A percentile compares a stretch with the other conserved stretches of the same genome.
Evolutionary conservation across 2,329 filamentous ascomycete species (phyloP).

Genomic region (Cladosporium sp.): DNA sequence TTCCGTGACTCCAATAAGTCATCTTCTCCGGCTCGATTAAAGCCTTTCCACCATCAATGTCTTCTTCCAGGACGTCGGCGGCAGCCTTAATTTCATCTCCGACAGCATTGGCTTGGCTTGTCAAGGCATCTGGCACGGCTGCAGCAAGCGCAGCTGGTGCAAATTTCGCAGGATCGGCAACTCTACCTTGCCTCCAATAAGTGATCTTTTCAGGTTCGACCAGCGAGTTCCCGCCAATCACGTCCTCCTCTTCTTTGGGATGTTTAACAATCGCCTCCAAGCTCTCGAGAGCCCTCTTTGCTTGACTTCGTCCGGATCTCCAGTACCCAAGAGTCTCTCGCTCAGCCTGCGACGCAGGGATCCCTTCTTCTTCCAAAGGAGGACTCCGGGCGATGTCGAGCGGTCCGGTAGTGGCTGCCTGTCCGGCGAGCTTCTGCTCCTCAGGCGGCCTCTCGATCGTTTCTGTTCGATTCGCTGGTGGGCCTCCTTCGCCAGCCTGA

Average conservation of each 20-base stretch:
- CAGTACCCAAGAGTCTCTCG: slow-evolving; percentile 11
- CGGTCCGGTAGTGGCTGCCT: background rate
- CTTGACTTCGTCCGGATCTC: slow-evolving; percentile 4
- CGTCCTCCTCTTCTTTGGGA: background rate
- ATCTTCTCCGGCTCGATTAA: background rate
- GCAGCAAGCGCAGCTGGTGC: background rate
- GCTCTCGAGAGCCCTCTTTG: background rate
- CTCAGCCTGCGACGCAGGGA: slow-evolving; percentile 7
- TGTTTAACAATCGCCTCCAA: background rate
- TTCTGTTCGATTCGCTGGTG: slow-evolving; percentile 10
- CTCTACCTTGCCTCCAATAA: slow-evolving; percentile 9
- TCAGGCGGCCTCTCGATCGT: slow-evolving; percentile 5
- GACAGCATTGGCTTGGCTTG: background rate
- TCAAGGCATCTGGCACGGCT: background rate
- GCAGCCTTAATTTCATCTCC: background rate
- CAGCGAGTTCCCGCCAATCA: background rate
- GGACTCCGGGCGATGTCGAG: background rate
- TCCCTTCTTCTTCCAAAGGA: background rate
- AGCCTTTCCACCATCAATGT: background rate
- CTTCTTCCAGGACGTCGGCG: background rate
- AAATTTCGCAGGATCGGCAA: slow-evolving; percentile 7
- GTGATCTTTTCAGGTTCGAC: slow-evolving; percentile 9
- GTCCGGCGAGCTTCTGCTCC: slow-evolving; percentile 14
- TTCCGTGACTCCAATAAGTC: slow-evolving; percentile 1
- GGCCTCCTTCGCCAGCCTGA: background rate